Conservation (phyloP, 805 yeast genomes). For the Starmerella bombi region DNA sequence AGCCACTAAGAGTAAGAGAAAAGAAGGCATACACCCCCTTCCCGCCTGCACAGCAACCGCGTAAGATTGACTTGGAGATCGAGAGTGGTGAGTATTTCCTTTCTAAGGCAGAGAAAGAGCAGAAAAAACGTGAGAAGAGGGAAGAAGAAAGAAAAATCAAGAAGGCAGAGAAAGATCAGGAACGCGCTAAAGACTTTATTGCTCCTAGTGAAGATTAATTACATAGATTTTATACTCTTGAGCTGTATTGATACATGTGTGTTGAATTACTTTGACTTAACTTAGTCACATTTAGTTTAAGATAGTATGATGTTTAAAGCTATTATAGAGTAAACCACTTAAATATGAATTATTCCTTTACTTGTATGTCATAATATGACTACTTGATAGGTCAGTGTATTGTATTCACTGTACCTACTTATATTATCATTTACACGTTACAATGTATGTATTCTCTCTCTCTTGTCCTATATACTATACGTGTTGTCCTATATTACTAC, state of each 20-base stretch:
- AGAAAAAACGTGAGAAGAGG: constrained; percentile 59
- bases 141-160: constrained; percentile 63
- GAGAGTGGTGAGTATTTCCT: constrained; percentile 97
- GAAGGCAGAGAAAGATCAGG: constrained; percentile 49
- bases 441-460: no score
- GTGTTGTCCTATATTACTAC: no score
- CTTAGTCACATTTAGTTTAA: no score
- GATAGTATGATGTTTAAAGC: no score
- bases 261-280: not conserved
- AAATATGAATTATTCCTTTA: no score
- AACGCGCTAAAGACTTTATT: constrained; percentile 61
- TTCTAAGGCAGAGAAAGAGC: constrained; percentile 69
- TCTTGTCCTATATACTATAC: no score
- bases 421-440: no score
- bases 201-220: constrained; percentile 69
- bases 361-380: no score
- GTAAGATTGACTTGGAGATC: constrained; percentile 92
- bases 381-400: no score
- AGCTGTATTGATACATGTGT: not conserved
- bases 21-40: constrained; percentile 89
- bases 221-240: no score
- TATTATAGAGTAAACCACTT: no score
- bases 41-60: constrained; percentile 95
- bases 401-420: no score
- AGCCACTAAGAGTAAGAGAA: constrained; percentile 55